phyloP scores from a whole-genome alignment of 495 filamentous ascomycete species.

The Cryomyces minteri region DNA sequence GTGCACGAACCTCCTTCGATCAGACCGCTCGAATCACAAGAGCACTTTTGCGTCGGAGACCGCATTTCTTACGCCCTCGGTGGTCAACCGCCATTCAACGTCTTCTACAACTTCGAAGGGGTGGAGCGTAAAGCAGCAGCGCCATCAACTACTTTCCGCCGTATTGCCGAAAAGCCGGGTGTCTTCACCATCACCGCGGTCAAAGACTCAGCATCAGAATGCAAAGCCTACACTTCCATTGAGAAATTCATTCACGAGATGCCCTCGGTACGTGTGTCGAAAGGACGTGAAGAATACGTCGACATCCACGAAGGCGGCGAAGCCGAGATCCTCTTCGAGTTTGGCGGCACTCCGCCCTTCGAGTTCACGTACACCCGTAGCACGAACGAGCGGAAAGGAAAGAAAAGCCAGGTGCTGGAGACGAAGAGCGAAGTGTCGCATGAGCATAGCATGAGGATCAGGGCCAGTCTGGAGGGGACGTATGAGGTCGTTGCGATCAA shows the following conservation, averaged over 20 bases:
- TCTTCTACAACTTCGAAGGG: conserved; percentile 79
- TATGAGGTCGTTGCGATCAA: conserved; percentile 94
- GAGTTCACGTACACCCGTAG: conserved; percentile 93
- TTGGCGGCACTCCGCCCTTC: conserved; percentile 89
- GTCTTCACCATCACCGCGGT: conserved; percentile 73
- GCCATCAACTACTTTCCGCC: conserved; percentile 60
- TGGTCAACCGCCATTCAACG: conserved; percentile 74
- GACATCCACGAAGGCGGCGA: conserved; percentile 94
- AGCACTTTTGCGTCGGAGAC: conserved; percentile 89
- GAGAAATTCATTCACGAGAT: conserved; percentile 74
- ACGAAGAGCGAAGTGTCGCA: conserved; percentile 72
- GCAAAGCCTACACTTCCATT: conserved; percentile 58
- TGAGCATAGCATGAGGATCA: conserved; percentile 59
- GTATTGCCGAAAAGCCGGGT: conserved; percentile 78
- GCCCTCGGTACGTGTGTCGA: conserved; percentile 74
- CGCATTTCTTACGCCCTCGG: conserved; percentile 77
- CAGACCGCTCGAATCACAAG: conserved; percentile 61
- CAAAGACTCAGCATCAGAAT: conserved; percentile 64
- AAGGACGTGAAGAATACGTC: conserved; percentile 55
- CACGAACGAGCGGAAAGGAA: conserved; percentile 38
- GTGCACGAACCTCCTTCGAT: conserved; percentile 87
- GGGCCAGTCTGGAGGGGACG: conserved; percentile 78
- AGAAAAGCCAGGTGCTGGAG: conserved; percentile 51
- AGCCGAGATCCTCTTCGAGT: conserved; percentile 81
- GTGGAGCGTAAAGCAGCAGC: conserved; percentile 60